Evolutionary conservation across 495 filamentous ascomycete species (phyloP).

Genomic region (Xylaria venustula): DNA sequence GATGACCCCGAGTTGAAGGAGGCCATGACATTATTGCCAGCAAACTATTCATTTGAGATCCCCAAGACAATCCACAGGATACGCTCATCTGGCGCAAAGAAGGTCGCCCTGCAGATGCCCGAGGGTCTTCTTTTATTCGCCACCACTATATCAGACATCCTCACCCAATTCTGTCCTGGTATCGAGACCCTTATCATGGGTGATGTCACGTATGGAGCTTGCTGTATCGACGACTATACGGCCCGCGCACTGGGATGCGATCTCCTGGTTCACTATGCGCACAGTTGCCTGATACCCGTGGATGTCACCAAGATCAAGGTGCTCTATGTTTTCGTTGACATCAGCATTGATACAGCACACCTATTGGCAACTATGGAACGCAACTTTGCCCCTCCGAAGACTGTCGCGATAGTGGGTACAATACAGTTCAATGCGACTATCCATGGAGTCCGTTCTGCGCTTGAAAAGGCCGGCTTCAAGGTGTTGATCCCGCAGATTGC

Average conservation of each 20-base stretch:
- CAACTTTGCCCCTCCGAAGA: conserved; percentile 82
- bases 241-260: conserved; percentile 93
- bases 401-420: conserved; percentile 88
- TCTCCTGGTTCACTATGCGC: conserved; percentile 93
- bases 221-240: conserved; percentile 98
- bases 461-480: conserved; percentile 79
- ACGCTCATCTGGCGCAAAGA: conserved; percentile 69
- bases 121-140: conserved; percentile 95
- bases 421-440: conserved; percentile 99
- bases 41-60: conserved; percentile 97
- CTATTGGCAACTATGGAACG: conserved; percentile 82
- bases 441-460: conserved; percentile 69
- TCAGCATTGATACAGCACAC: conserved; percentile 88
- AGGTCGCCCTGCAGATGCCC: conserved; percentile 91
- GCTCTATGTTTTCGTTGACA: conserved; percentile 97
- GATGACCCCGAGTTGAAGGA: conserved; percentile 84
- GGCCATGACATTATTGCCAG: conserved; percentile 81
- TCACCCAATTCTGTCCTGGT: conserved; percentile 89
- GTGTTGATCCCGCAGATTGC: conserved; percentile 87
- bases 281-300: conserved; percentile 93
- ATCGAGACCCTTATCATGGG: conserved; percentile 96
- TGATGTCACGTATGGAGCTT: conserved; percentile 97
- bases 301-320: conserved; percentile 94
- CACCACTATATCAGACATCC: conserved; percentile 95
- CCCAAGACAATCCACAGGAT: conserved; percentile 97